Conservation (phyloP, 2,329 filamentous ascomycete species). For the Hypoxylon sp. region DNA sequence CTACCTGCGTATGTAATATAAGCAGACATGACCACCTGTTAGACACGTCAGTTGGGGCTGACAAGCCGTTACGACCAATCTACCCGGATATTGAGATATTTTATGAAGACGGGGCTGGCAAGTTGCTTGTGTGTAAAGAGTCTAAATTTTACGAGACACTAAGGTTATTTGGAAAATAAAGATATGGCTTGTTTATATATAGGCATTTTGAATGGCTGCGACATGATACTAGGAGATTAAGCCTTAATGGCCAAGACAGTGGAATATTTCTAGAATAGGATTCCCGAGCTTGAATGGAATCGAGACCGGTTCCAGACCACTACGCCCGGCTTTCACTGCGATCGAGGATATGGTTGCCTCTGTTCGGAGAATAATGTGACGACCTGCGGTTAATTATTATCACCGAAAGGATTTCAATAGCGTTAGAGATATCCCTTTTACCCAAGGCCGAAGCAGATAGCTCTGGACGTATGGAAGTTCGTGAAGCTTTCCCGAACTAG, state of each 20-base stretch:
- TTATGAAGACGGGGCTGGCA: background rate
- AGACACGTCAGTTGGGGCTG: background rate
- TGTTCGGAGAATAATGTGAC: constrained; percentile 4
- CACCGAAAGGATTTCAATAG: constrained; percentile 7
- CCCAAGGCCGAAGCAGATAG: constrained; percentile 1
- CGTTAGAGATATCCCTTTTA: constrained; percentile 10
- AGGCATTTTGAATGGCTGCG: constrained; percentile 1
- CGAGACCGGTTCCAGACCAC: constrained; percentile 9
- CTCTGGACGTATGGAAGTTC: constrained; percentile 22
- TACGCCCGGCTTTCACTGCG: background rate
- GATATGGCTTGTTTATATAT: background rate
- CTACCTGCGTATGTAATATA: background rate
- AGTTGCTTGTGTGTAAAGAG: background rate
- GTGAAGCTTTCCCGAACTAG: constrained; percentile 32
- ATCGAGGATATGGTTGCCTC: constrained; percentile 1
- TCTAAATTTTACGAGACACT: background rate
- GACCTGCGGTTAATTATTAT: constrained; percentile 26
- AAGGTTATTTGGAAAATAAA: background rate
- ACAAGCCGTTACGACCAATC: background rate
- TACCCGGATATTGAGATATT: constrained; percentile 4
- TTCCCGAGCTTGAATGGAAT: constrained; percentile 8
- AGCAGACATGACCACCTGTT: background rate
- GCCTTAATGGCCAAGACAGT: constrained; percentile 9
- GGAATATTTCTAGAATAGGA: constrained; percentile 30
- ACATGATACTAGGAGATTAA: background rate